A percentile compares a stretch with the other conserved stretches of the same genome.
Evolutionary conservation across 2,329 filamentous ascomycete species (phyloP).

Genomic region (Blastomyces gilchristii): DNA sequence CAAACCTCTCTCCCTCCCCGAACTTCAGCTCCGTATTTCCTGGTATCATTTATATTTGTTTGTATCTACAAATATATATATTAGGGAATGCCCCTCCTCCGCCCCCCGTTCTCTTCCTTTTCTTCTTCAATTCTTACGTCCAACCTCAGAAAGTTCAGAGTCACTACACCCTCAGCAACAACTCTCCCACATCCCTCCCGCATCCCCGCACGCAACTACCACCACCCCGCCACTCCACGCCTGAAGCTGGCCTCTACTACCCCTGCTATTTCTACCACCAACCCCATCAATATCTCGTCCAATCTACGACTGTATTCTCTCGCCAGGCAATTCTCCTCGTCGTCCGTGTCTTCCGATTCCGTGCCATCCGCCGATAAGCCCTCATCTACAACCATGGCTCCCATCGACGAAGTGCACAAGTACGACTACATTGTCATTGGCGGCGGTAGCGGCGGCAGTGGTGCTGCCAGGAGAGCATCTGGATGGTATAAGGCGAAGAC

Average conservation of each 20-base stretch:
- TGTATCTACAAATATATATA: neutral
- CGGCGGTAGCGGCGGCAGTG: conserved; percentile 44
- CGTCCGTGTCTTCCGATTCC: conserved; percentile 12
- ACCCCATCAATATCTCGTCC: conserved; percentile 8
- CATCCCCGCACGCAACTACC: neutral
- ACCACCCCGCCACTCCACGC: neutral
- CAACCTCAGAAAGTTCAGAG: neutral
- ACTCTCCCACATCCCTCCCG: neutral
- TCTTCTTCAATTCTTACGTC: neutral
- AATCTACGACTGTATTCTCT: conserved; percentile 31
- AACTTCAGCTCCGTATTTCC: too few relatives aligned
- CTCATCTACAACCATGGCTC: conserved; percentile 32
- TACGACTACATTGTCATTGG: conserved; percentile 49
- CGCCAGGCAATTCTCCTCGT: conserved; percentile 33
- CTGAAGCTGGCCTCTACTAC: neutral
- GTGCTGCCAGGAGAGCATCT: conserved; percentile 40
- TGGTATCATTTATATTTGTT: too few relatives aligned
- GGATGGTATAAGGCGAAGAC: conserved; percentile 45
- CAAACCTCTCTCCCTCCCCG: too few relatives aligned
- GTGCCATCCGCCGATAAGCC: neutral
- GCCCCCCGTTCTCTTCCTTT: conserved; percentile 1
- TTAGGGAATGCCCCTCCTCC: conserved; percentile 11
- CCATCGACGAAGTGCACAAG: conserved; percentile 30
- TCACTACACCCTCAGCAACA: neutral
- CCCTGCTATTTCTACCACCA: neutral